Evolutionary conservation across 345 rosid genomes (phyloP).

Genomic region (Populus ilicifolia): DNA sequence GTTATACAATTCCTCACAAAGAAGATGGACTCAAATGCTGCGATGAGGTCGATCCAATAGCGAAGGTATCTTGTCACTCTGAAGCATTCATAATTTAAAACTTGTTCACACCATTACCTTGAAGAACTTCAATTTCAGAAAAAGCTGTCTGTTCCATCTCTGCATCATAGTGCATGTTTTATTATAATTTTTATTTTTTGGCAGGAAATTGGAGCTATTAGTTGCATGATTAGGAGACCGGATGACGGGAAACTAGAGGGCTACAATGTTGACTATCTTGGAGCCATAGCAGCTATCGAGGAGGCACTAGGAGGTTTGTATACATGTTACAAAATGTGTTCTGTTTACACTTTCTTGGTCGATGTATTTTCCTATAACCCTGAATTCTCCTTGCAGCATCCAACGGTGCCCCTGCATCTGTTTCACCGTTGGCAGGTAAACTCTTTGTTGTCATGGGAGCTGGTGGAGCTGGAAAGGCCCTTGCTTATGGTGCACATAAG

Average conservation of each 20-base stretch:
- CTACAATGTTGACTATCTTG: slow-evolving; percentile 55
- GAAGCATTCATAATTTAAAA: background rate
- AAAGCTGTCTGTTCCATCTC: background rate
- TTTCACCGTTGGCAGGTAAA: slow-evolving; percentile 57
- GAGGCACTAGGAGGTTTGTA: slow-evolving; percentile 49
- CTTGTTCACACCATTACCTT: background rate
- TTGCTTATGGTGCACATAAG: slow-evolving; percentile 56
- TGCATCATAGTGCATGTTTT: background rate
- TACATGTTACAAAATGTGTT: background rate
- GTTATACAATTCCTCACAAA: slow-evolving; percentile 53
- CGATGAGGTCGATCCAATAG: slow-evolving; percentile 49
- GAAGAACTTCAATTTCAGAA: background rate
- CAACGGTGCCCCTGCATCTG: slow-evolving; percentile 27
- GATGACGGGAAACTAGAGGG: slow-evolving; percentile 49
- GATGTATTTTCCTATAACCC: background rate
- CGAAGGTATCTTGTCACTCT: slow-evolving; percentile 34
- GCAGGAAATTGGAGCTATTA: slow-evolving; percentile 57
- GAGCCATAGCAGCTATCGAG: slow-evolving; percentile 59
- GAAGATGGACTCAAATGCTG: slow-evolving; percentile 50
- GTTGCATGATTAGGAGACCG: slow-evolving; percentile 53
- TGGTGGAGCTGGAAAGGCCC: slow-evolving; percentile 68
- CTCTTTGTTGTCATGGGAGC: slow-evolving; percentile 63
- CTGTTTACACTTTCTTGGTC: background rate
- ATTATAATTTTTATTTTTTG: background rate
- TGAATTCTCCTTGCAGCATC: slow-evolving; percentile 27